Conservation (phyloP, 768 basidiomycete species). For the Lactifluus rugatus region DNA sequence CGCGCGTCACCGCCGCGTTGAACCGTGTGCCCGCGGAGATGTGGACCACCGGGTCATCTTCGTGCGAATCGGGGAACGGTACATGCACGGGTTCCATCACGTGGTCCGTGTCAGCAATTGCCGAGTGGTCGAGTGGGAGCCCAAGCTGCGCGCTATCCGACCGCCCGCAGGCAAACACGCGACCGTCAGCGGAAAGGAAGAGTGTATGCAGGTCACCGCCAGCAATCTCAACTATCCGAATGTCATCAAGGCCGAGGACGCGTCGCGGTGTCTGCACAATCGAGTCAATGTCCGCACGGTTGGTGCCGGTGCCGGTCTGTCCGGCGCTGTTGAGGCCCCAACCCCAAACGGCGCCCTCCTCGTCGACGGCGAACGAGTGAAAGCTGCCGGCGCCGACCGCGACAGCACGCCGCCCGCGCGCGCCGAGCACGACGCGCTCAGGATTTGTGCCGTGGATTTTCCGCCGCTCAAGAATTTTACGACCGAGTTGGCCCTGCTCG, state of each 20-base stretch:
- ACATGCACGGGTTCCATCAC: constrained; percentile 57
- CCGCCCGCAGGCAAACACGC: constrained; percentile 81
- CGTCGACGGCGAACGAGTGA: constrained; percentile 87
- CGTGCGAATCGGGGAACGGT: constrained; percentile 42
- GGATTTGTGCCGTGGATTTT: constrained; percentile 86
- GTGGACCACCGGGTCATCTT: constrained; percentile 52
- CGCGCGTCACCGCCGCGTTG: constrained; percentile 58
- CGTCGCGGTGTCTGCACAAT: constrained; percentile 55
- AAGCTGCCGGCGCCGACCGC: constrained; percentile 72
- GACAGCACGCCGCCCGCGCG: constrained; percentile 53
- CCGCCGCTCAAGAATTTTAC: constrained; percentile 79
- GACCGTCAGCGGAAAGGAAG: constrained; percentile 76
- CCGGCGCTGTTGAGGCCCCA: constrained; percentile 96
- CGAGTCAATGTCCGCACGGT: constrained; percentile 37
- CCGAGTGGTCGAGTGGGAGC: constrained; percentile 57
- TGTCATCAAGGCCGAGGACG: constrained; percentile 54
- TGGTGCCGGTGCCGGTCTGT: constrained; percentile 55
- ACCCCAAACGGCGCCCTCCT: constrained; percentile 74
- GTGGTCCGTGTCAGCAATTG: constrained; percentile 48
- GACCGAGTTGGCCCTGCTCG: constrained; percentile 84
- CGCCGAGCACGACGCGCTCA: constrained; percentile 72
- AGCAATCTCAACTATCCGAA: constrained; percentile 53
- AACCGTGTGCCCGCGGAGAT: constrained; percentile 65
- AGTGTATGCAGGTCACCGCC: constrained; percentile 87
- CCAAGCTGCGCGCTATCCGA: constrained; percentile 81